Evolutionary conservation across 768 basidiomycete genomes (phyloP).

Genomic region (Gautieria morchelliformis): DNA sequence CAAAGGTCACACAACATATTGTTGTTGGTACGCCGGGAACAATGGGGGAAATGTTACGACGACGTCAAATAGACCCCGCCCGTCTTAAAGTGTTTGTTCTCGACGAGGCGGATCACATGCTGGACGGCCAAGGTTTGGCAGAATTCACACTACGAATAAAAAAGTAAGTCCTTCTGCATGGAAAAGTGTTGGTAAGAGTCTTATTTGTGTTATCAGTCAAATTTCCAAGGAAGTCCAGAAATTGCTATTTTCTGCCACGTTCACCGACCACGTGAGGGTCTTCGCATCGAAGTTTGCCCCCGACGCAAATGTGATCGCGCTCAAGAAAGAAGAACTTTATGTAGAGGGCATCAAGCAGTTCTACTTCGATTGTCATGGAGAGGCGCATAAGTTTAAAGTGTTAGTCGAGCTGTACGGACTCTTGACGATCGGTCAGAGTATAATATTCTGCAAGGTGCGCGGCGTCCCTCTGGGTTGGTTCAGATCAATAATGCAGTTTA

Average conservation of each 20-base stretch:
- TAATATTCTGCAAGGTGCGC: conserved; percentile 91
- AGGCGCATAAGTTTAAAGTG: conserved; percentile 92
- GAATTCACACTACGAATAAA: conserved; percentile 92
- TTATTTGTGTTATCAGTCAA: not conserved
- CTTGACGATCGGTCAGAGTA: conserved; percentile 93
- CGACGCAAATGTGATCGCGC: conserved; percentile 89
- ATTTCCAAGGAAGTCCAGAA: conserved; percentile 51
- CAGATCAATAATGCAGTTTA: not conserved
- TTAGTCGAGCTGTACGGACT: conserved; percentile 83
- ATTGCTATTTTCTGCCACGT: conserved; percentile 96
- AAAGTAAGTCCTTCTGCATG: conserved; percentile 50
- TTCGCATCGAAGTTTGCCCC: conserved; percentile 94
- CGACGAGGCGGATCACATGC: conserved; percentile 99
- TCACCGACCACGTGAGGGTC: conserved; percentile 85
- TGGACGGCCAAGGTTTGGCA: conserved; percentile 87
- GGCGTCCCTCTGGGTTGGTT: not conserved
- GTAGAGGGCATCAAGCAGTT: conserved; percentile 95
- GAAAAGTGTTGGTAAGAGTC: not conserved
- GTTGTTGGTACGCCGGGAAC: conserved; percentile 97
- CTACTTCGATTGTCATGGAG: conserved; percentile 91
- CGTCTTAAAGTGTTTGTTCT: conserved; percentile 88
- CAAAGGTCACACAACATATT: conserved; percentile 72
- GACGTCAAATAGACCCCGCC: conserved; percentile 67
- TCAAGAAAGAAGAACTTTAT: conserved; percentile 87
- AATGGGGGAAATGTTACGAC: conserved; percentile 76